Evolutionary conservation across 768 basidiomycete species (phyloP).

Genomic region (Suillus americanus): DNA sequence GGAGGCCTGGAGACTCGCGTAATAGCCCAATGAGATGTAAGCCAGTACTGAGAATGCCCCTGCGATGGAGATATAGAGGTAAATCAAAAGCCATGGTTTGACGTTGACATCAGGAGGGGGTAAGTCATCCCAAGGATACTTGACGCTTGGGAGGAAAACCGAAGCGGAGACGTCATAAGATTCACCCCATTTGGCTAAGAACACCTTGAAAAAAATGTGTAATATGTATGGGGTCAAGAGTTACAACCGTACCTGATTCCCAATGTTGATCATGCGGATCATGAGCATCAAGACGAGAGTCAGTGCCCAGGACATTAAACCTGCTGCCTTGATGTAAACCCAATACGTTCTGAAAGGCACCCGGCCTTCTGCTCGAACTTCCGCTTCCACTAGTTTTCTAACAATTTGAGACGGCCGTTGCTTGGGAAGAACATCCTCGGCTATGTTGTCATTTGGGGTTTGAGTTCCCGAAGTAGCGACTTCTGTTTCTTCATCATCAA

Average conservation of each 20-base stretch:
- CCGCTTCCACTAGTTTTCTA: slow-evolving; percentile 62
- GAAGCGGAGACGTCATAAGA: slow-evolving; percentile 44
- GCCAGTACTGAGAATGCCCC: slow-evolving; percentile 54
- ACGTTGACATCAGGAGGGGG: slow-evolving; percentile 62
- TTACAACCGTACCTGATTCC: slow-evolving; percentile 47
- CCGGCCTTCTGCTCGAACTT: slow-evolving; percentile 64
- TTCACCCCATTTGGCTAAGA: slow-evolving; percentile 68
- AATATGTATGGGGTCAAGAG: not conserved
- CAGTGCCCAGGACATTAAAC: slow-evolving; percentile 52
- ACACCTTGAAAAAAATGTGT: slow-evolving; percentile 42
- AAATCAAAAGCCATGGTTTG: slow-evolving; percentile 64
- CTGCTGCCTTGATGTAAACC: slow-evolving; percentile 64
- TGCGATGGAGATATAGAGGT: slow-evolving; percentile 58
- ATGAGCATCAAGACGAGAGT: slow-evolving; percentile 52
- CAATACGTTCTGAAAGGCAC: slow-evolving; percentile 59
- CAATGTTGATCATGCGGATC: slow-evolving; percentile 55
- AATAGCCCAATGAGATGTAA: slow-evolving; percentile 64
- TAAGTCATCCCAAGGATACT: slow-evolving; percentile 46
- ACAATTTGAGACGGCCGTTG: slow-evolving; percentile 13
- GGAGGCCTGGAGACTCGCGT: slow-evolving; percentile 67
- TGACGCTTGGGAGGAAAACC: slow-evolving; percentile 12
- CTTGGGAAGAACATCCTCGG: slow-evolving; percentile 23
- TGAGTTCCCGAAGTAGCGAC: slow-evolving; percentile 19
- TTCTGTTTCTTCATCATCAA: slow-evolving; percentile 41
- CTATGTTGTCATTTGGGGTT: slow-evolving; percentile 31